Evolutionary conservation across 2,329 filamentous ascomycete species (phyloP), one percentile per base, ranked within the genome.

Genomic region (Aspergillus bombycis): DNA sequence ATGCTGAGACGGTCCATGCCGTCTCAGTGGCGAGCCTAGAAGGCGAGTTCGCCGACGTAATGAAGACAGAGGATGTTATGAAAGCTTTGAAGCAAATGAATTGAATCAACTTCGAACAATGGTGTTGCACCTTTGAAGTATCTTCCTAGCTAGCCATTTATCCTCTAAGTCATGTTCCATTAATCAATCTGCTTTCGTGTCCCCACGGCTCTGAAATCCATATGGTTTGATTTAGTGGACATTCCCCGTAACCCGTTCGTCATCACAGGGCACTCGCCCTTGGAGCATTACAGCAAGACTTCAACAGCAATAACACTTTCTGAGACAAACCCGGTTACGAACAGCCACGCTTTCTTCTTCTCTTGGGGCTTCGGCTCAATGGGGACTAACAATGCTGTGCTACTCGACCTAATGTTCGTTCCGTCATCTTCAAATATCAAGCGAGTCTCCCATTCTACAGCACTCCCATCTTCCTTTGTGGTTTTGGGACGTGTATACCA

Each of bases 381-480:
- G 0, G 82, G 80, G 1, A 89, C 79, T 50, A 89, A 62, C 0
- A 88, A 80, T 0, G 84, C 84, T 0, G 81, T 77, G 61, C 84
- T 88, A 0, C 80, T 81, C 7, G 78, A 81, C 12, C 85, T 77
- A 30, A 89, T 75, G 19, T 76, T 76, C 0, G 71, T 75, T 1
- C 86, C 85, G 57, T 89, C 85, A 65, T 89, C 87, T 52, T 86
- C 80, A 62, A 89, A 88, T 0, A 89, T 54, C 2, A 87, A 57
- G n/a, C 72, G 77, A 23, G 77, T 81, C 57, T 81, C 77, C 81
- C 82, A 85, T 3, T 57, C 65, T 2, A 45, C 62, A 19, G 46
- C n/a, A 1, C 36, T 61, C 23, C 54, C 58, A 3, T 54, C 61
- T 9, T 55, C 60, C 10, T 55, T 56, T 14, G 9, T 61, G 68